Percentiles rank a stretch among this genome's conserved stretches.
Evolutionary conservation across 306 rosid genomes (phyloP).

Genomic region (Cucurbita ficifolia): DNA sequence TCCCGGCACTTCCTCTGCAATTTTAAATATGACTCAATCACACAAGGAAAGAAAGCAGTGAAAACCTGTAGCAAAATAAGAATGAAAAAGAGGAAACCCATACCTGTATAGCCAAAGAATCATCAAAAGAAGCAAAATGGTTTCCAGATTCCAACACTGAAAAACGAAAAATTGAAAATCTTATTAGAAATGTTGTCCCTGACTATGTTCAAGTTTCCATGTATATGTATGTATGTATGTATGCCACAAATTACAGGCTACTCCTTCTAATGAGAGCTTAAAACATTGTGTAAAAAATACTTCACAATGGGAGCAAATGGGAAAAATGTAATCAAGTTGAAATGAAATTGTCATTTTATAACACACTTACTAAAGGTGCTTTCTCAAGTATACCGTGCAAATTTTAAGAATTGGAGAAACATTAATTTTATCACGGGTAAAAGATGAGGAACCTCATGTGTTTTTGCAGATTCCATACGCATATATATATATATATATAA

Average conservation of each 20-base stretch:
- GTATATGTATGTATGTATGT: background rate
- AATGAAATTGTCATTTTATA: background rate
- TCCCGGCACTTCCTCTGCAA: conserved; percentile 67
- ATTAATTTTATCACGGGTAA: background rate
- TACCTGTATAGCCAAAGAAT: conserved; percentile 30
- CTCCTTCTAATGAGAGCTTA: background rate
- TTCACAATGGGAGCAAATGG: background rate
- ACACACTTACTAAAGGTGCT: background rate
- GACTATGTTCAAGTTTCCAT: background rate
- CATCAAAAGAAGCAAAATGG: conserved; percentile 17
- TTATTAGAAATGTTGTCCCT: background rate
- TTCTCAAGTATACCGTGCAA: background rate
- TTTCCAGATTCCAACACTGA: conserved; percentile 30
- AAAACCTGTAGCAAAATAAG: background rate
- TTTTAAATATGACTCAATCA: background rate
- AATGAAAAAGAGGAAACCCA: background rate
- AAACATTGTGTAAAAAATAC: background rate
- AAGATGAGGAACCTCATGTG: too few relatives aligned
- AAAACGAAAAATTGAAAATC: conserved; percentile 8
- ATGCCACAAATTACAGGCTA: background rate
- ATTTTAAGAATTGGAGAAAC: background rate
- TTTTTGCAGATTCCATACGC: too few relatives aligned
- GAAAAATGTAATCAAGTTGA: background rate
- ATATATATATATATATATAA: too few relatives aligned
- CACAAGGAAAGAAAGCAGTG: background rate